A percentile compares a stretch with the other conserved stretches of the same genome.
Conservation (phyloP, 2,329 filamentous ascomycete species). For the Aphanocladium album region DNA sequence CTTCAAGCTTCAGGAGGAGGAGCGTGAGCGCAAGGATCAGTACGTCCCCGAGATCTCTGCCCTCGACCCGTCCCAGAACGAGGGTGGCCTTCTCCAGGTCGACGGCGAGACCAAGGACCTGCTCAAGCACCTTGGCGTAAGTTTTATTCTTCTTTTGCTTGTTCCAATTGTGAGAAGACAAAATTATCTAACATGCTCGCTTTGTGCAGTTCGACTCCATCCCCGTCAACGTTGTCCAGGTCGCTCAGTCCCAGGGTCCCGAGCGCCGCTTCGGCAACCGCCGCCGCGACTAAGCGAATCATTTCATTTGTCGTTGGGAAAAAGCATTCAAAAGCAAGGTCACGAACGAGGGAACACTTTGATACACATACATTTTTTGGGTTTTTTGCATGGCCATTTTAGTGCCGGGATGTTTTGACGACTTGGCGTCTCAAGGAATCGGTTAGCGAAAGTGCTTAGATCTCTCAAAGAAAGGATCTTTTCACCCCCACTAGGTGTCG, state of each 20-base stretch:
- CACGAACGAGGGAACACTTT: slow-evolving; percentile 3
- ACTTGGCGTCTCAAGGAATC: slow-evolving; percentile 52
- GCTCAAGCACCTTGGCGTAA: slow-evolving; percentile 96
- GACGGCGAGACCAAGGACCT: slow-evolving; percentile 98
- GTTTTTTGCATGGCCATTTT: slow-evolving; percentile 17
- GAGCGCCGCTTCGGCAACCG: slow-evolving; percentile 79
- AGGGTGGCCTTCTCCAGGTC: slow-evolving; percentile 89
- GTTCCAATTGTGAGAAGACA: neutral
- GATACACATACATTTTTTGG: slow-evolving; percentile 18
- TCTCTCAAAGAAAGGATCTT: slow-evolving; percentile 54
- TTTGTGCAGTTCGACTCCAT: slow-evolving; percentile 87
- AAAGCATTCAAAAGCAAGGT: slow-evolving; percentile 5
- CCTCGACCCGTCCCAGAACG: slow-evolving; percentile 96
- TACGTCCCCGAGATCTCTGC: slow-evolving; percentile 99
- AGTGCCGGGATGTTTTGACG: slow-evolving; percentile 28
- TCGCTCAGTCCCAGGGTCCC: slow-evolving; percentile 79
- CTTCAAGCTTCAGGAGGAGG: slow-evolving; percentile 99
- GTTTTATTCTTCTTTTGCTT: slow-evolving; percentile 36
- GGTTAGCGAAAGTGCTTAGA: slow-evolving; percentile 53
- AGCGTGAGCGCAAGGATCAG: slow-evolving; percentile 99
- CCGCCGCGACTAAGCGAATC: slow-evolving; percentile 38
- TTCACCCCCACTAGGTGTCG: slow-evolving; percentile 75
- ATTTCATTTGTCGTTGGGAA: slow-evolving; percentile 9
- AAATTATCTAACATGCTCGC: slow-evolving; percentile 23
- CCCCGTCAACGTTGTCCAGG: slow-evolving; percentile 90